phyloP scores from a whole-genome alignment of 352 stramenopile genomes.

The Pythium coloratum region DNA sequence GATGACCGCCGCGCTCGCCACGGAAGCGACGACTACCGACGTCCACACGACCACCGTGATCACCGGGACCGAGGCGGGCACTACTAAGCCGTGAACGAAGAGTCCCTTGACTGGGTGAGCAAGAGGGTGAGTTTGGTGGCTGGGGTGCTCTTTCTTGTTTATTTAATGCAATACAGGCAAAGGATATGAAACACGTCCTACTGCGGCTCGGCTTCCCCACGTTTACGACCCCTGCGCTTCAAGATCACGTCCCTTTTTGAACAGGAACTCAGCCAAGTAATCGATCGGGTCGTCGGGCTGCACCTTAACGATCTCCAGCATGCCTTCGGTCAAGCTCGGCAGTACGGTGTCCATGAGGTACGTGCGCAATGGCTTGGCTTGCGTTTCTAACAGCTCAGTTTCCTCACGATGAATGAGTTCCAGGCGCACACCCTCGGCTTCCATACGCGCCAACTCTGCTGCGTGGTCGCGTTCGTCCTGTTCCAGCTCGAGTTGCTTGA shows the following conservation, averaged over 20 bases:
- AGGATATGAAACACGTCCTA: not conserved
- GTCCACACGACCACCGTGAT: slow-evolving; percentile 2
- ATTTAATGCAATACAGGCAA: slow-evolving; percentile 8
- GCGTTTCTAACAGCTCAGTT: slow-evolving; percentile 71
- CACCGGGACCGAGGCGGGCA: slow-evolving; percentile 1
- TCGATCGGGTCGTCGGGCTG: slow-evolving; percentile 86
- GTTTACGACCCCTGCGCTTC: slow-evolving; percentile 28
- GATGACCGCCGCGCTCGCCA: not conserved
- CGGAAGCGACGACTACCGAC: not conserved
- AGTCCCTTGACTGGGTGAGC: not conserved
- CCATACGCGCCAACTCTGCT: slow-evolving; percentile 41
- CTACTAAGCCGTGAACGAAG: not conserved
- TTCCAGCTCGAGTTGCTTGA: slow-evolving; percentile 38
- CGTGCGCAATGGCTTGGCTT: slow-evolving; percentile 73
- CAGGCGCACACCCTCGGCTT: slow-evolving; percentile 59
- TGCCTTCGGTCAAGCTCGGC: slow-evolving; percentile 78
- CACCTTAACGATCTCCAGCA: slow-evolving; percentile 87
- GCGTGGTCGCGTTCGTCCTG: slow-evolving; percentile 56
- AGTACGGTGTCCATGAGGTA: slow-evolving; percentile 88
- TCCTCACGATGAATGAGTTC: slow-evolving; percentile 80
- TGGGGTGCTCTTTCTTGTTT: not conserved
- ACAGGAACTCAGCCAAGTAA: slow-evolving; percentile 87
- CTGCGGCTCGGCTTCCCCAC: not conserved
- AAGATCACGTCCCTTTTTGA: slow-evolving; percentile 71
- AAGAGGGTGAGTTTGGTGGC: not conserved